Evolutionary conservation across 2,329 filamentous ascomycete species (phyloP).

Genomic region (Rhexocercosporidium sp.): DNA sequence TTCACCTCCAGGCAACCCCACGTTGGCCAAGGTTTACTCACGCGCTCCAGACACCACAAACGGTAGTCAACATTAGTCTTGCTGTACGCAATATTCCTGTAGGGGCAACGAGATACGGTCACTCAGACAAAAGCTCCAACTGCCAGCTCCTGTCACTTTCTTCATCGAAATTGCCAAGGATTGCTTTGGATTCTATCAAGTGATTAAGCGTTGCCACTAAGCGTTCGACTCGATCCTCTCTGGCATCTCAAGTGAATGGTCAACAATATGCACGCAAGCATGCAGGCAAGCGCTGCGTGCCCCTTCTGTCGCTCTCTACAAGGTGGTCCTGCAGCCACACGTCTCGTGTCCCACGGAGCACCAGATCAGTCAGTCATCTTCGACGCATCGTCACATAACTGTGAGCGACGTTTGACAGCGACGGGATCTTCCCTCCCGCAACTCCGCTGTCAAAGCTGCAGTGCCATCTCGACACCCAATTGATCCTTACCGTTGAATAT

Average conservation of each 20-base stretch:
- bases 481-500: background rate
- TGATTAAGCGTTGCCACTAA: background rate
- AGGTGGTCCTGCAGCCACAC: background rate
- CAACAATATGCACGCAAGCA: background rate
- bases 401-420: slow-evolving; percentile 8
- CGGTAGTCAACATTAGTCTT: background rate
- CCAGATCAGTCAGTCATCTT: slow-evolving; percentile 12
- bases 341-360: slow-evolving; percentile 2
- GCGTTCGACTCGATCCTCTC: background rate
- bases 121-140: background rate
- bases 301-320: background rate
- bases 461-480: background rate
- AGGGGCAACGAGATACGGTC: background rate
- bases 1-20: background rate
- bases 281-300: slow-evolving; percentile 2
- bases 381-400: slow-evolving; percentile 7
- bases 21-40: background rate
- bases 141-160: background rate
- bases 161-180: background rate
- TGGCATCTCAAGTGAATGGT: background rate
- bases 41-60: background rate
- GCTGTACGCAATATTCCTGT: background rate
- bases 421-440: slow-evolving; percentile 17
- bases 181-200: slow-evolving; percentile 2
- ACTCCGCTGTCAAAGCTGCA: slow-evolving; percentile 20